Evolutionary conservation across 306 rosid genomes (phyloP).

Genomic region (Benincasa hispida): DNA sequence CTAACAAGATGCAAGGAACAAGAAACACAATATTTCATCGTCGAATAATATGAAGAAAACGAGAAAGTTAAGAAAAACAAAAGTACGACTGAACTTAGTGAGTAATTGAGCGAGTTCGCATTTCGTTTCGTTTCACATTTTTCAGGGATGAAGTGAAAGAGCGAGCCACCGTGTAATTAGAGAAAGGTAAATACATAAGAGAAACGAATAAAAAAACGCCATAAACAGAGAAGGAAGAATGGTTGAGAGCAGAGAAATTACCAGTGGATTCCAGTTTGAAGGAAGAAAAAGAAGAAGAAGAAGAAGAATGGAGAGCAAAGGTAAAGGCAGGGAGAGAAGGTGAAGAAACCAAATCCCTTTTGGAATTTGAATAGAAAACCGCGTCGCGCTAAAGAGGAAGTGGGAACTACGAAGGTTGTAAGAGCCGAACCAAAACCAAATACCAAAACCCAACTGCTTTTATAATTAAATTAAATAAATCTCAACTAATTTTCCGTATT

Average conservation of each 20-base stretch:
- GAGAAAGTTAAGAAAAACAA: not conserved
- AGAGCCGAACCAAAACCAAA: not conserved
- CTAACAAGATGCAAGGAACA: not conserved
- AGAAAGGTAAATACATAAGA: not conserved
- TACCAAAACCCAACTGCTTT: not conserved
- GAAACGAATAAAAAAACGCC: not conserved
- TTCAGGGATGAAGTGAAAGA: not conserved
- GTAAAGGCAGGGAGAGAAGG: not conserved
- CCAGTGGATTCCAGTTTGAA: not conserved
- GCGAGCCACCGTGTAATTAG: not conserved
- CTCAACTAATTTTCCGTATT: not conserved
- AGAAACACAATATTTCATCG: not conserved
- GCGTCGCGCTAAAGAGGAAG: not conserved
- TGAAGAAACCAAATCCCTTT: not conserved
- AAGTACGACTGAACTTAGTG: not conserved
- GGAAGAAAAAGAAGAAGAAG: not conserved
- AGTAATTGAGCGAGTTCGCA: not conserved
- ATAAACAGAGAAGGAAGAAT: not conserved
- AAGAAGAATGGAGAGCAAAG: not conserved
- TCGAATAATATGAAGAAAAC: not conserved
- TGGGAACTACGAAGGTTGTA: not conserved
- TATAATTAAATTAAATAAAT: not conserved
- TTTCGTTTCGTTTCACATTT: not conserved
- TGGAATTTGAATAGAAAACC: slow-evolving; percentile 1
- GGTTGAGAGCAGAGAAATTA: not conserved